A percentile compares a stretch with the other conserved stretches of the same genome.
These are phyloP conservation scores for Pisolithus albus DNA, from an alignment of 768 basidiomycete species.

Conservation along the genomic window DNA sequence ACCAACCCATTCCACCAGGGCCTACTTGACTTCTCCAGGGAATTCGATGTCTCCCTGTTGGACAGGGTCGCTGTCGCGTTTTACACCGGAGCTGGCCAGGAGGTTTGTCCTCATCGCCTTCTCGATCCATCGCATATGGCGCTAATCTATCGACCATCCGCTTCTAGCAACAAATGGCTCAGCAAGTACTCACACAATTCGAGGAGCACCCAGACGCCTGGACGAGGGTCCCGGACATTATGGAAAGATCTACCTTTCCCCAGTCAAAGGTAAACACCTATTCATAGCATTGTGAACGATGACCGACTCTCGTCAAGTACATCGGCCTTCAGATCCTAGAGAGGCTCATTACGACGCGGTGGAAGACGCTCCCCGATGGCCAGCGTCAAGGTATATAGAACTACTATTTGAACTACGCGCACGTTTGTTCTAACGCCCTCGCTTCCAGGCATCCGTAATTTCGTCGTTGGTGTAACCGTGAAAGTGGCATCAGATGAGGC, in stretches of 20 bases:
- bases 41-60: slow-evolving; percentile 88
- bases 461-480: slow-evolving; percentile 88
- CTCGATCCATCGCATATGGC: background rate
- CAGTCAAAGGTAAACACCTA: slow-evolving; percentile 66
- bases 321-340: slow-evolving; percentile 96
- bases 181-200: slow-evolving; percentile 90
- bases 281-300: background rate
- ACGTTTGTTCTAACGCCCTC: slow-evolving; percentile 7
- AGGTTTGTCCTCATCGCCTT: slow-evolving; percentile 45
- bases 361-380: slow-evolving; percentile 92
- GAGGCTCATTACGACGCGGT: slow-evolving; percentile 88
- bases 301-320: slow-evolving; percentile 48
- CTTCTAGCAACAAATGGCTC: slow-evolving; percentile 86
- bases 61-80: slow-evolving; percentile 93
- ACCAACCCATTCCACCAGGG: slow-evolving; percentile 38
- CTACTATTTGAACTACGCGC: background rate
- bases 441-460: slow-evolving; percentile 82
- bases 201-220: slow-evolving; percentile 96
- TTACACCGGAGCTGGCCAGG: slow-evolving; percentile 76
- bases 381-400: slow-evolving; percentile 71
- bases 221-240: slow-evolving; percentile 92
- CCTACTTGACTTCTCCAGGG: slow-evolving; percentile 88
- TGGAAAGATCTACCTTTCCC: slow-evolving; percentile 76
- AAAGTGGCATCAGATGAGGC: slow-evolving; percentile 90
- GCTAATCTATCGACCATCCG: slow-evolving; percentile 6